Conservation (phyloP, 768 basidiomycete genomes). For the Amanita muscaria region DNA sequence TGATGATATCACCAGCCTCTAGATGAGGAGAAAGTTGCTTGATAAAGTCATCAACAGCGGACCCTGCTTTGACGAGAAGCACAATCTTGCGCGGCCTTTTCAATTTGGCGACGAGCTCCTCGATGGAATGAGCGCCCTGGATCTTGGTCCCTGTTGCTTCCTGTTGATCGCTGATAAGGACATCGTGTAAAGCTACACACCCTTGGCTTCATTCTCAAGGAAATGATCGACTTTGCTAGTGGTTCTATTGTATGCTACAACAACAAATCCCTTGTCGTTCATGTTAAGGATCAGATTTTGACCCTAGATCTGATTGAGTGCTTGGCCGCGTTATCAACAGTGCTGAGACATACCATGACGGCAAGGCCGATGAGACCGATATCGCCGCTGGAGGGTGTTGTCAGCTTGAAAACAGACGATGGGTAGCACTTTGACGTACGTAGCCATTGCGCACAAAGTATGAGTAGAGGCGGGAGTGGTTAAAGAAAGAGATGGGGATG, state of each 20-base stretch:
- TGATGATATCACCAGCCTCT: conserved; percentile 95
- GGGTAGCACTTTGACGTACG: conserved; percentile 16
- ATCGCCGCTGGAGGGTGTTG: conserved; percentile 60
- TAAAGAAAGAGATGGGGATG: conserved; percentile 12
- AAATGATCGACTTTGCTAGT: conserved; percentile 93
- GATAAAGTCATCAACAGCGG: conserved; percentile 96
- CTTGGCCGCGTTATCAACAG: conserved; percentile 14
- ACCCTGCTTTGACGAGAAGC: conserved; percentile 96
- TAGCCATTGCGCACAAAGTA: conserved; percentile 41
- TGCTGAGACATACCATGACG: conserved; percentile 98
- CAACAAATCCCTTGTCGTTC: conserved; percentile 99
- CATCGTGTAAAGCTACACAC: conserved; percentile 30
- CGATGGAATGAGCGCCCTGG: conserved; percentile 87
- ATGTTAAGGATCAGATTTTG: conserved; percentile 98
- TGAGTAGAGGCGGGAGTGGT: conserved; percentile 28
- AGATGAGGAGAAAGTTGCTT: conserved; percentile 79
- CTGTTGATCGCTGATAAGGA: background rate
- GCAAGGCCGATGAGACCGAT: conserved; percentile 48
- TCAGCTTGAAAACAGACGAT: background rate
- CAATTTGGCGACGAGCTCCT: conserved; percentile 88
- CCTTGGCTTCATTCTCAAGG: conserved; percentile 96
- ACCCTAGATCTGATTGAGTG: conserved; percentile 43
- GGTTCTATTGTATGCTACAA: conserved; percentile 96
- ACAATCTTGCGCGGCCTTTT: conserved; percentile 95
- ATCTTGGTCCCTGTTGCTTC: conserved; percentile 74